phyloP scores from a whole-genome alignment of 306 rosid species.

The Vigna angularis region DNA sequence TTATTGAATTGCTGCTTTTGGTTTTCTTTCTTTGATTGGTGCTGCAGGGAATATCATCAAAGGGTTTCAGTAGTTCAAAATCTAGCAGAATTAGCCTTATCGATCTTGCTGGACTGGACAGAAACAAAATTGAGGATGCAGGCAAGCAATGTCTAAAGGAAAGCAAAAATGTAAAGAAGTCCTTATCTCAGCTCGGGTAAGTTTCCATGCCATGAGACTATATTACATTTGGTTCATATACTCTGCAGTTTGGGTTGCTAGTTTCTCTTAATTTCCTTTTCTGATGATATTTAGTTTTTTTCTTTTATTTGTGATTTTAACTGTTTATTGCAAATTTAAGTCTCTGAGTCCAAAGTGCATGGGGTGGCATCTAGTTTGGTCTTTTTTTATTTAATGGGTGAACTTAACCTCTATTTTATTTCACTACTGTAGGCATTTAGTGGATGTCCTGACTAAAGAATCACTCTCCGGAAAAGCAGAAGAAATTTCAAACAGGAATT shows the following conservation, averaged over 20 bases:
- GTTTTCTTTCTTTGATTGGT: conserved; percentile 37
- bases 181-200: conserved; percentile 91
- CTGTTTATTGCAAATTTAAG: background rate
- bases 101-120: conserved; percentile 92
- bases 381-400: too few relatives aligned
- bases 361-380: too few relatives aligned
- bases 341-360: background rate
- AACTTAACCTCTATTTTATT: conserved; percentile 34
- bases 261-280: background rate
- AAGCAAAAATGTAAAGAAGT: conserved; percentile 76
- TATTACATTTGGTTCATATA: background rate
- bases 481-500: conserved; percentile 56
- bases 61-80: conserved; percentile 89
- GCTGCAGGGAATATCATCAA: conserved; percentile 73
- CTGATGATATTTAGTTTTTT: background rate
- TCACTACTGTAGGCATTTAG: conserved; percentile 70
- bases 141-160: conserved; percentile 71
- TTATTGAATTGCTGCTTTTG: conserved; percentile 19
- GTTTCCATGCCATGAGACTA: conserved; percentile 44
- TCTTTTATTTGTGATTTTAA: background rate
- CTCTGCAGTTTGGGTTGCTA: background rate
- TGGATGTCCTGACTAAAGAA: conserved; percentile 67
- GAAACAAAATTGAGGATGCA: conserved; percentile 65
- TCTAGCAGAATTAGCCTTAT: conserved; percentile 90
- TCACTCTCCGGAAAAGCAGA: conserved; percentile 56